A percentile compares a stretch with the other conserved stretches of the same genome.
These are phyloP conservation scores for Cinnamomum chago DNA, from an alignment of 164 flowering plant species.

Conservation along the genomic window DNA sequence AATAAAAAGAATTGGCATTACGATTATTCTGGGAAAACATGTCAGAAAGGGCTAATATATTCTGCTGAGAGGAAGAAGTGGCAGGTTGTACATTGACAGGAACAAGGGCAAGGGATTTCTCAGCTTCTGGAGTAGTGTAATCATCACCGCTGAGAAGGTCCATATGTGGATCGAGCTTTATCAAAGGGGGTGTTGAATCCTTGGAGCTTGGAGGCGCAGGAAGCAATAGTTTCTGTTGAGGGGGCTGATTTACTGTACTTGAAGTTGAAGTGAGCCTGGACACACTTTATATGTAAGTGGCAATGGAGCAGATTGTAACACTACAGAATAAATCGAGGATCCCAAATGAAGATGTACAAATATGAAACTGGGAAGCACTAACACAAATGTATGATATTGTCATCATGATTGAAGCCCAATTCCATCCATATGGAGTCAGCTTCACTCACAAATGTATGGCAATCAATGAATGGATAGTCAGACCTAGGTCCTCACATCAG, in stretches of 20 bases:
- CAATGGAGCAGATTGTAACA: background rate
- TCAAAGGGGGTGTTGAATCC: slow-evolving; percentile 23
- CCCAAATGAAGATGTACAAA: background rate
- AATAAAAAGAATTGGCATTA: slow-evolving; percentile 23
- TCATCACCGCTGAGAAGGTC: slow-evolving; percentile 84
- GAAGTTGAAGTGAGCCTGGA: slow-evolving; percentile 33
- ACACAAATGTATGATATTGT: background rate
- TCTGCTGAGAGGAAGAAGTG: slow-evolving; percentile 41
- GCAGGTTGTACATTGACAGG: slow-evolving; percentile 54
- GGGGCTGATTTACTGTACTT: slow-evolving; percentile 24
- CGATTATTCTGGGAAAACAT: slow-evolving; percentile 43
- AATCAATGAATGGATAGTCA: no score
- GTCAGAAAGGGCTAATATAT: slow-evolving; percentile 67
- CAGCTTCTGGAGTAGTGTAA: slow-evolving; percentile 56
- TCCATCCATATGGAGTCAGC: background rate
- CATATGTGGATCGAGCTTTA: slow-evolving; percentile 49
- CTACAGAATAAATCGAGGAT: background rate
- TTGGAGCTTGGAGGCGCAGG: slow-evolving; percentile 27
- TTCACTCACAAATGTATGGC: no score
- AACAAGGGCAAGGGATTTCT: slow-evolving; percentile 71
- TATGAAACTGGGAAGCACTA: background rate
- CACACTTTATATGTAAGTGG: background rate
- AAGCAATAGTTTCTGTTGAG: slow-evolving; percentile 28
- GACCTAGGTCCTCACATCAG: background rate
- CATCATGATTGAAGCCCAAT: background rate